These are phyloP conservation scores for Quercus parvula DNA, from an alignment of 306 rosid genomes.

Conservation along the genomic window DNA sequence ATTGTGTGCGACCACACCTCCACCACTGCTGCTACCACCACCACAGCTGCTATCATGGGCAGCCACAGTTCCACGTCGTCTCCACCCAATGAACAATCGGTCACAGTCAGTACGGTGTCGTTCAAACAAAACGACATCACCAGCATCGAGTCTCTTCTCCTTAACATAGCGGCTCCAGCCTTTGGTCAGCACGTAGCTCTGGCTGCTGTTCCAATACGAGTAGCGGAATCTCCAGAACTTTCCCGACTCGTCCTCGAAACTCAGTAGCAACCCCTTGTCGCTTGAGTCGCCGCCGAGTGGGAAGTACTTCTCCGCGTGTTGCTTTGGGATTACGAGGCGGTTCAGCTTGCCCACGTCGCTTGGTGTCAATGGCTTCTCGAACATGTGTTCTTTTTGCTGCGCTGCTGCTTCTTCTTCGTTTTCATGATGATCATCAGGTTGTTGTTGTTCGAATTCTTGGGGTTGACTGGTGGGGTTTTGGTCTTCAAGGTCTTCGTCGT, in stretches of 20 bases:
- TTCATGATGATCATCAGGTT: not conserved
- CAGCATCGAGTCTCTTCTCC: constrained; percentile 87
- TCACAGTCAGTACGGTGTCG: constrained; percentile 54
- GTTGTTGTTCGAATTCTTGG: not conserved
- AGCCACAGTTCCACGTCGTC: constrained; percentile 23
- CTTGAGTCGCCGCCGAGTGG: constrained; percentile 53
- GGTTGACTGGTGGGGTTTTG: not conserved
- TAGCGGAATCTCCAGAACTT: constrained; percentile 94
- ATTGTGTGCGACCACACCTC: not conserved
- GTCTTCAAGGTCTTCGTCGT: constrained; percentile 16
- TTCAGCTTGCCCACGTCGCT: constrained; percentile 96
- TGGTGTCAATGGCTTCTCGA: constrained; percentile 90
- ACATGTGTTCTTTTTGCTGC: constrained; percentile 57
- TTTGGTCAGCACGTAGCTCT: constrained; percentile 88
- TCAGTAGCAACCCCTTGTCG: constrained; percentile 66
- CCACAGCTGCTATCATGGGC: constrained; percentile 22
- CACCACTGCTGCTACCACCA: not conserved
- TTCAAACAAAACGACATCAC: constrained; percentile 77
- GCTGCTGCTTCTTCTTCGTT: too few species aligned
- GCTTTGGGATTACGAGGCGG: constrained; percentile 95
- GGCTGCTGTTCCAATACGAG: constrained; percentile 98
- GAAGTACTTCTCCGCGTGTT: constrained; percentile 87
- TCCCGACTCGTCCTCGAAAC: constrained; percentile 91
- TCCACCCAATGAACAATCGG: constrained; percentile 67
- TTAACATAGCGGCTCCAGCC: constrained; percentile 98